Evolutionary conservation across 2,329 filamentous ascomycete genomes (phyloP).

Genomic region (Ophiostoma tasmaniense): DNA sequence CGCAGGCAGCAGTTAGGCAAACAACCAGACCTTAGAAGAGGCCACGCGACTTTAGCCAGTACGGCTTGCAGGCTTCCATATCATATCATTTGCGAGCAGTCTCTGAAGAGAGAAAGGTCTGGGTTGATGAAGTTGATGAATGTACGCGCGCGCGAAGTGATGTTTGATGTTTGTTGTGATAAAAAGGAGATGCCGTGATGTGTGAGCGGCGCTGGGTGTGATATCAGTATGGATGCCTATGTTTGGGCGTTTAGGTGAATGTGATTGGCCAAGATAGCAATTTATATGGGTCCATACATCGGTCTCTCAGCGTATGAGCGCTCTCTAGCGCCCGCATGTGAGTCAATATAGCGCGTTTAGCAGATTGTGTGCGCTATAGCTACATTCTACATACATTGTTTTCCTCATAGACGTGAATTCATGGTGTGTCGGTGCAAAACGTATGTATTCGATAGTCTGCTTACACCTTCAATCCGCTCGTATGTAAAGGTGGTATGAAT

Average conservation of each 20-base stretch:
- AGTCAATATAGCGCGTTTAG: too few species aligned
- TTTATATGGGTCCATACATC: too few species aligned
- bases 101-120: background rate
- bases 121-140: background rate
- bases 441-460: too few species aligned
- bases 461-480: too few species aligned
- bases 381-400: too few species aligned
- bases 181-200: background rate
- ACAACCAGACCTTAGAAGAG: background rate
- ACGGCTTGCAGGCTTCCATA: background rate
- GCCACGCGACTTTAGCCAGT: background rate
- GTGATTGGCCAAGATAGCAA: too few species aligned
- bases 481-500: too few species aligned
- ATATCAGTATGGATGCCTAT: background rate
- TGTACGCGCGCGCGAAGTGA: background rate
- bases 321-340: too few species aligned
- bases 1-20: background rate
- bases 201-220: background rate
- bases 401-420: too few species aligned
- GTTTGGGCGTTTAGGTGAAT: background rate
- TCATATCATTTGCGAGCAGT: background rate
- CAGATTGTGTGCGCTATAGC: too few species aligned
- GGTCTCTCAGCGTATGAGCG: too few species aligned
- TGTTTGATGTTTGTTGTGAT: background rate
- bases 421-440: too few species aligned